A percentile compares a stretch with the other conserved stretches of the same genome.
phyloP scores from a whole-genome alignment of 495 filamentous ascomycete species.

The Aspergillus carlsbadensis region DNA sequence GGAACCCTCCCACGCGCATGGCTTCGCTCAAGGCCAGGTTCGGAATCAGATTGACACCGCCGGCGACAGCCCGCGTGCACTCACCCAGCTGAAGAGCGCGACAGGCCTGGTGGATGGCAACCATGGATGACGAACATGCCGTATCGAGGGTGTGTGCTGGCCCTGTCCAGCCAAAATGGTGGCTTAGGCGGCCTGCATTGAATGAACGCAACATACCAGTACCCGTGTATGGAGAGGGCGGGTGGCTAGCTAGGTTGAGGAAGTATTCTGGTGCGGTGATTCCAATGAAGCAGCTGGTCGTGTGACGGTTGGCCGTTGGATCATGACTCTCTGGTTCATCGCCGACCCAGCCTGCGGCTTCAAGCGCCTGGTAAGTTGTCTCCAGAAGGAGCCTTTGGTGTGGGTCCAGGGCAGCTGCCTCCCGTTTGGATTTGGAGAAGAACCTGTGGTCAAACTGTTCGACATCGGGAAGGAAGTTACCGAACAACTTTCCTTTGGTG shows the following conservation, averaged over 20 bases:
- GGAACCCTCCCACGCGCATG: constrained; percentile 30
- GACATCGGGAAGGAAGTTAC: constrained; percentile 42
- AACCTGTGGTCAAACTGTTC: constrained; percentile 52
- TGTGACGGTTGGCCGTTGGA: too few relatives aligned
- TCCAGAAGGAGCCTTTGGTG: constrained; percentile 49
- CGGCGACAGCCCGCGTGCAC: constrained; percentile 33
- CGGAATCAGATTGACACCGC: constrained; percentile 40
- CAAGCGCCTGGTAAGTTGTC: constrained; percentile 45
- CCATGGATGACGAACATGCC: constrained; percentile 41
- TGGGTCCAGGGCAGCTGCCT: constrained; percentile 48
- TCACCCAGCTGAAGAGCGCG: constrained; percentile 31
- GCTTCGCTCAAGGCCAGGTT: constrained; percentile 29
- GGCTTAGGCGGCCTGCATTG: constrained; percentile 28
- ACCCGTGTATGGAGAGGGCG: constrained; percentile 34
- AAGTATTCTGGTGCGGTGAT: constrained; percentile 29
- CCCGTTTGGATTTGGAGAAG: constrained; percentile 46
- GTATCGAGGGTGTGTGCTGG: constrained; percentile 42
- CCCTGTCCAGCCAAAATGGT: constrained; percentile 48
- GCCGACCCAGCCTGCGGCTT: constrained; percentile 36
- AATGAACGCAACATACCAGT: constrained; percentile 31
- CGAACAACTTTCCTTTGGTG: constrained; percentile 39
- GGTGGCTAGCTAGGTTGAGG: constrained; percentile 30
- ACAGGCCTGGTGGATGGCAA: constrained; percentile 37
- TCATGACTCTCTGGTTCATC: too few relatives aligned
- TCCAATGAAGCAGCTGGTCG: too few relatives aligned